These are phyloP conservation scores for Colletotrichum paranaense DNA, from an alignment of 2,329 filamentous ascomycete species.

Conservation along the genomic window DNA sequence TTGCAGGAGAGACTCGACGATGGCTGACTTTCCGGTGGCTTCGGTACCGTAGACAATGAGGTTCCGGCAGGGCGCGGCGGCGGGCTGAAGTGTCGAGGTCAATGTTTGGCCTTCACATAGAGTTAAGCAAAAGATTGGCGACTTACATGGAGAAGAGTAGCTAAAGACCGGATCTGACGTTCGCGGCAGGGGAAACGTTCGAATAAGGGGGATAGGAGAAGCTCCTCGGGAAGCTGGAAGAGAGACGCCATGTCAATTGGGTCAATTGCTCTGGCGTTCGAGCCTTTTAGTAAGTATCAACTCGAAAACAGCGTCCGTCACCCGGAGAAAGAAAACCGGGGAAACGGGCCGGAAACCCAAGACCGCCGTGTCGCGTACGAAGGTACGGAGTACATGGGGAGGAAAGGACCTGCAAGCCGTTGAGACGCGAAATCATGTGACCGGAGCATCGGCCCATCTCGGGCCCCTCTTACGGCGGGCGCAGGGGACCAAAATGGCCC, in stretches of 20 bases:
- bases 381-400: not conserved
- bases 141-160: slow-evolving; percentile 64
- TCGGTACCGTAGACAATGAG: slow-evolving; percentile 86
- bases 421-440: slow-evolving; percentile 35
- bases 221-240: slow-evolving; percentile 65
- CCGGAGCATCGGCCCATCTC: slow-evolving; percentile 3
- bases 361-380: not conserved
- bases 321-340: not conserved
- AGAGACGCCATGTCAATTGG: slow-evolving; percentile 47
- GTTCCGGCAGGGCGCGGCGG: slow-evolving; percentile 76
- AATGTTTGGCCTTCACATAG: not conserved
- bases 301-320: not conserved
- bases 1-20: slow-evolving; percentile 72
- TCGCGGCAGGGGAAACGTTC: slow-evolving; percentile 67
- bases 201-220: slow-evolving; percentile 56
- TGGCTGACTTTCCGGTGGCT: slow-evolving; percentile 85
- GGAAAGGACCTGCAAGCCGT: not conserved
- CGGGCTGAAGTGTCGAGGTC: slow-evolving; percentile 56
- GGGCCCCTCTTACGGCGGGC: slow-evolving; percentile 2
- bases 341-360: not conserved
- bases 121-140: not conserved
- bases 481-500: slow-evolving; percentile 4
- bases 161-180: slow-evolving; percentile 67
- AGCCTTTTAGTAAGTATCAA: not conserved
- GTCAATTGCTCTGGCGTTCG: not conserved